Conservation (phyloP, 257 asterid genomes). For the Thymus mandschuricus region DNA sequence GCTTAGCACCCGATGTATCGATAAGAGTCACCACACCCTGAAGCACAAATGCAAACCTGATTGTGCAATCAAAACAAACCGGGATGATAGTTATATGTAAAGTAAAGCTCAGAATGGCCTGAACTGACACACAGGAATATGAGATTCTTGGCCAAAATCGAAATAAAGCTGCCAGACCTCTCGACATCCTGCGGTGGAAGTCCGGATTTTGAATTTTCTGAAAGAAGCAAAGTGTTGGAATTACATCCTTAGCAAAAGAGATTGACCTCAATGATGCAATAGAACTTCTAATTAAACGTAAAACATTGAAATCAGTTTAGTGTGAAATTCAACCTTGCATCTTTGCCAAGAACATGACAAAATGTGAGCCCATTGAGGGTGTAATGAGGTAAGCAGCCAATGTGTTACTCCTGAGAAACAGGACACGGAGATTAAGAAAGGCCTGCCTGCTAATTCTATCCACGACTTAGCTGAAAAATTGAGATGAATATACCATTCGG, state of each 20-base stretch:
- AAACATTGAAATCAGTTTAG: not conserved
- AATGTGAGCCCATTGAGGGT: constrained; percentile 89
- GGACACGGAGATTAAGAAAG: constrained; percentile 17
- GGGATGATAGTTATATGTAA: not conserved
- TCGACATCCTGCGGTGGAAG: constrained; percentile 78
- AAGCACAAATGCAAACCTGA: constrained; percentile 81
- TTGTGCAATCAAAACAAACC: constrained; percentile 26
- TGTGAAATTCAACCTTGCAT: constrained; percentile 69
- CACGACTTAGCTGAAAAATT: constrained; percentile 5
- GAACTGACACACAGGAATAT: not conserved
- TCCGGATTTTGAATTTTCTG: constrained; percentile 80
- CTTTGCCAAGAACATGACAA: constrained; percentile 93
- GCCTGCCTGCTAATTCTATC: constrained; percentile 10
- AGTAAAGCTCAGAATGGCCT: constrained; percentile 11
- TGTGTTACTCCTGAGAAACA: constrained; percentile 64
- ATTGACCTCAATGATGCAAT: too few relatives aligned
- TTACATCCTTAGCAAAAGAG: not conserved
- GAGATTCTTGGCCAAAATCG: constrained; percentile 8
- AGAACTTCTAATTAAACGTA: too few relatives aligned
- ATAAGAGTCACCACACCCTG: constrained; percentile 64
- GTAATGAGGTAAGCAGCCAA: constrained; percentile 80
- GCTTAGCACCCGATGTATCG: constrained; percentile 47
- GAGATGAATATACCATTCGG: constrained; percentile 63
- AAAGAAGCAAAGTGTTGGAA: constrained; percentile 23
- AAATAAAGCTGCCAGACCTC: constrained; percentile 52